These are phyloP conservation scores for Eucalyptus camaldulensis DNA, from an alignment of 345 rosid species.

Conservation along the genomic window DNA sequence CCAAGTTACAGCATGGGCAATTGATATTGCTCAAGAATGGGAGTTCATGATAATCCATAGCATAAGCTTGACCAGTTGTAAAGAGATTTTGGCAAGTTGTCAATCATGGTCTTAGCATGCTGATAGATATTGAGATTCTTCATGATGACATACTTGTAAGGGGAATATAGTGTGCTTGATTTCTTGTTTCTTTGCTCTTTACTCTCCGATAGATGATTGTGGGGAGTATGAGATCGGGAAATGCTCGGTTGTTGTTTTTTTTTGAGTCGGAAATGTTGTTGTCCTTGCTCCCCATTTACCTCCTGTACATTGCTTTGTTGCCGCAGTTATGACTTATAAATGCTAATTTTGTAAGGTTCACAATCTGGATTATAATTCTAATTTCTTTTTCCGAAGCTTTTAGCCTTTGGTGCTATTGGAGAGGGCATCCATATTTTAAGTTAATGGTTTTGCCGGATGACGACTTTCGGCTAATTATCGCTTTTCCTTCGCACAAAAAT, in stretches of 20 bases:
- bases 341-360: background rate
- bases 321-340: background rate
- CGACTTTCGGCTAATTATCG: background rate
- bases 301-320: background rate
- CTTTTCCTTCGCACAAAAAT: background rate
- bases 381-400: background rate
- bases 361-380: background rate
- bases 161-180: background rate
- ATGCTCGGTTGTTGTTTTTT: background rate
- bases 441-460: background rate
- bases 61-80: background rate
- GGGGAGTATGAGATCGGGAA: background rate
- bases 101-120: background rate
- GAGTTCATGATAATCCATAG: background rate
- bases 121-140: background rate
- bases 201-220: background rate
- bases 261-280: background rate
- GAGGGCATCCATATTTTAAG: background rate
- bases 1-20: background rate
- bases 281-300: background rate
- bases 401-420: background rate
- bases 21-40: background rate
- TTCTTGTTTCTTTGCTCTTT: background rate
- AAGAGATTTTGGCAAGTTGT: background rate
- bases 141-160: background rate